A percentile compares a stretch with the other conserved stretches of the same genome.
Conservation (phyloP, 306 rosid genomes). For the Corylus heterophylla region DNA sequence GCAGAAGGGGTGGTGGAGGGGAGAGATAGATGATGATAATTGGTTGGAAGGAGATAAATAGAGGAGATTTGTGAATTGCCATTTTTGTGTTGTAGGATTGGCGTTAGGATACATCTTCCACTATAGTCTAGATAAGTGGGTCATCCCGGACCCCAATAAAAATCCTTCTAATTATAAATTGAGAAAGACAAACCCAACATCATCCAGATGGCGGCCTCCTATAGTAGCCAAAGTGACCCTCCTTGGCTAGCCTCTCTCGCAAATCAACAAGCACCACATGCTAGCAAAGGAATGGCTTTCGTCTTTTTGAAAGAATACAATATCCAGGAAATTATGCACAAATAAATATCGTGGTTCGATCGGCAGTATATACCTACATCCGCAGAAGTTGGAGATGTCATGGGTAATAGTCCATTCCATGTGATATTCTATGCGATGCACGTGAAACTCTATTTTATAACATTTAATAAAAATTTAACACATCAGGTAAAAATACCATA, state of each 20-base stretch:
- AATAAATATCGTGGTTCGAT: too few species aligned
- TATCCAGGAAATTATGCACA: too few species aligned
- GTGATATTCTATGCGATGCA: too few species aligned
- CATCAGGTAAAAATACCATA: too few species aligned
- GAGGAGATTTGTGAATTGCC: constrained; percentile 75
- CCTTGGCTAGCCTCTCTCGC: neutral
- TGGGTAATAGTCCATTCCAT: too few species aligned
- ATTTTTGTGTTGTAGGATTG: constrained; percentile 54
- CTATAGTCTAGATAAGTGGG: constrained; percentile 68
- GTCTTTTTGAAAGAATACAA: too few species aligned
- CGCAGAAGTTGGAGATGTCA: too few species aligned
- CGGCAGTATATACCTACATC: too few species aligned
- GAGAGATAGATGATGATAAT: constrained; percentile 75
- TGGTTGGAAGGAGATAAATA: constrained; percentile 80
- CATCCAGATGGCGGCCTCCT: constrained; percentile 6
- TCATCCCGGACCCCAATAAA: constrained; percentile 20
- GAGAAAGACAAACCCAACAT: constrained; percentile 35
- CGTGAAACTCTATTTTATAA: too few species aligned
- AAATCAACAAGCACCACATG: neutral
- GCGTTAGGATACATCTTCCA: constrained; percentile 39
- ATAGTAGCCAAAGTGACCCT: neutral
- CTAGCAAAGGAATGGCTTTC: too few species aligned
- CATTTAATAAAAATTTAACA: too few species aligned
- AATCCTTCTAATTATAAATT: constrained; percentile 6
- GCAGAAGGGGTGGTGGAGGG: constrained; percentile 27